Conservation (phyloP, 2,329 filamentous ascomycete species). For the Clarireedia homoeocarpa region DNA sequence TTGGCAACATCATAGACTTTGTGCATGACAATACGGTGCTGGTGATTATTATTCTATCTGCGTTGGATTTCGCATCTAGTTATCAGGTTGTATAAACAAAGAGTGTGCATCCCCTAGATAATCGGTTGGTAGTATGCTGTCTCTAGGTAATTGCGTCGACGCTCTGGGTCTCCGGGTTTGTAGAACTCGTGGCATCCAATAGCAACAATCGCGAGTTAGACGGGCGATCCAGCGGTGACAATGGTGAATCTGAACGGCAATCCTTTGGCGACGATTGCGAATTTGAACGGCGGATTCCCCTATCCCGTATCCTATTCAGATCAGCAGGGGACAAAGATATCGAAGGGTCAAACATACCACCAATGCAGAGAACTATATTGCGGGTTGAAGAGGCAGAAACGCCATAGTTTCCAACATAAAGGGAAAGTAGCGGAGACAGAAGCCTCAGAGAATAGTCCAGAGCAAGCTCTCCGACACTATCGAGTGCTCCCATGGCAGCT, state of each 20-base stretch:
- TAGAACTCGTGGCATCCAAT: conserved; percentile 5
- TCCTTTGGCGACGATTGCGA: background rate
- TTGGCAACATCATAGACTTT: too few species aligned
- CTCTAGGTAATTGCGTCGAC: conserved; percentile 3
- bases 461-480: conserved; percentile 11
- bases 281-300: conserved; percentile 7
- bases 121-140: background rate
- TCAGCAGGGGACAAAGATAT: background rate
- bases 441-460: conserved; percentile 18
- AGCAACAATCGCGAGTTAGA: background rate
- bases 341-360: conserved; percentile 10
- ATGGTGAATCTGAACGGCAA: background rate
- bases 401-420: conserved; percentile 22
- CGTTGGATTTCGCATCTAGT: too few species aligned
- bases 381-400: conserved; percentile 18
- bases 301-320: conserved; percentile 1
- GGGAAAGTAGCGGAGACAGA: conserved; percentile 9
- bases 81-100: too few species aligned
- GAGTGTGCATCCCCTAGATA: too few species aligned
- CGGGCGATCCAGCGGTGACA: background rate
- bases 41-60: too few species aligned
- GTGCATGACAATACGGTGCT: too few species aligned
- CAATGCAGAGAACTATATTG: conserved; percentile 17
- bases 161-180: background rate
- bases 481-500: conserved; percentile 16